phyloP scores from a whole-genome alignment of 345 rosid genomes.

The Balakata baccata region DNA sequence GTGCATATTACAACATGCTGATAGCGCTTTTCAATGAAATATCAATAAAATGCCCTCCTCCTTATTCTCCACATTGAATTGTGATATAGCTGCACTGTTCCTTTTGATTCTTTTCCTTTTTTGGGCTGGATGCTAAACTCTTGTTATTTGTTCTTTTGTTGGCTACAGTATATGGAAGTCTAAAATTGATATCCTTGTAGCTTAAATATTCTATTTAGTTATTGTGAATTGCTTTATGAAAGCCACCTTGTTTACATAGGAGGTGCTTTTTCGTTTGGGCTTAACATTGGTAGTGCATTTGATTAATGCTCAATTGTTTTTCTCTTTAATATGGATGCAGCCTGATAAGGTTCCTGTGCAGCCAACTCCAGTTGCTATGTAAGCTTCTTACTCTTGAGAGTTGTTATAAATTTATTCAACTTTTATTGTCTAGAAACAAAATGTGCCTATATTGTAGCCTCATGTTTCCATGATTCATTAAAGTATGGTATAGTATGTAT shows the following conservation, averaged over 20 bases:
- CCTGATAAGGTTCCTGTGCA: slow-evolving; percentile 57
- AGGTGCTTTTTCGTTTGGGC: no score
- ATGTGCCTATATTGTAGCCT: neutral
- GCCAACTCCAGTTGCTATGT: slow-evolving; percentile 81
- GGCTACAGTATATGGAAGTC: neutral
- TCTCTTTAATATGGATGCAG: slow-evolving; percentile 48
- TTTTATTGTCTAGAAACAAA: neutral
- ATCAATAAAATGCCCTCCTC: neutral
- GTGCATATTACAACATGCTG: no score
- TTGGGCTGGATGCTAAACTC: neutral
- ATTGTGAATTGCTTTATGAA: neutral
- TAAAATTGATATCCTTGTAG: neutral
- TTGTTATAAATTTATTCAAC: neutral
- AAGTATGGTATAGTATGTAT: no score
- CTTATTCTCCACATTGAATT: neutral
- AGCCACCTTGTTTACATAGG: neutral
- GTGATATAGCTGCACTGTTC: neutral
- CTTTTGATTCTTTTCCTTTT: neutral
- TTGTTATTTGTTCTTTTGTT: no score
- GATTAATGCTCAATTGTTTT: slow-evolving; percentile 20
- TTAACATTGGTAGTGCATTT: neutral
- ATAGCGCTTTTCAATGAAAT: no score
- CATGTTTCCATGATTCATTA: no score
- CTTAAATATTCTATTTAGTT: neutral
- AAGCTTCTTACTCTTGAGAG: slow-evolving; percentile 32